Evolutionary conservation across 23 red algal genomes (phyloP).

Genomic region (Chondrus crispus): DNA sequence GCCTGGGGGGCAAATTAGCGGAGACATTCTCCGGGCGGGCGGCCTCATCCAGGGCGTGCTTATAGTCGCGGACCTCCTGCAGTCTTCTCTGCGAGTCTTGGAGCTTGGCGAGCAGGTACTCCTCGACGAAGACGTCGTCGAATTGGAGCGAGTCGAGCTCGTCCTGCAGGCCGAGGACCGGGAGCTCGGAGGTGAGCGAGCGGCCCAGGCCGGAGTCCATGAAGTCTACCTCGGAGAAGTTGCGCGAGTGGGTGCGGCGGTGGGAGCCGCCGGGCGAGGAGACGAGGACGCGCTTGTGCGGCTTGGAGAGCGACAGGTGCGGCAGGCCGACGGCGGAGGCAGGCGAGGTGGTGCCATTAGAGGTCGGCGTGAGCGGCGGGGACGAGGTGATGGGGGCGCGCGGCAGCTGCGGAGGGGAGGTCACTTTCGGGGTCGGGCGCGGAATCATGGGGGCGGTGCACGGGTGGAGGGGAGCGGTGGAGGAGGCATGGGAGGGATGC

Average conservation of each 20-base stretch:
- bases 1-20: not conserved
- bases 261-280: too few relatives aligned
- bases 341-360: too few relatives aligned
- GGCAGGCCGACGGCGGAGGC: too few relatives aligned
- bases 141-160: slow-evolving; percentile 35
- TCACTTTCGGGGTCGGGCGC: too few relatives aligned
- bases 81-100: slow-evolving; percentile 77
- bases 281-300: too few relatives aligned
- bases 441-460: too few relatives aligned
- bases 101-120: slow-evolving; percentile 58
- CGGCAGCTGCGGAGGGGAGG: too few relatives aligned
- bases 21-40: slow-evolving; percentile 8
- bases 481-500: too few relatives aligned
- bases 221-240: slow-evolving; percentile 79
- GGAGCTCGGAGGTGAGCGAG: slow-evolving; percentile 50
- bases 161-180: slow-evolving; percentile 57
- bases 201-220: slow-evolving; percentile 79
- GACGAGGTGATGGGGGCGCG: too few relatives aligned
- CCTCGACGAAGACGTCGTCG: slow-evolving; percentile 70
- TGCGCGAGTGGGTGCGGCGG: slow-evolving; percentile 32
- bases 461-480: too few relatives aligned
- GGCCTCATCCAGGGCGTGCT: not conserved
- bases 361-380: too few relatives aligned
- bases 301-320: too few relatives aligned
- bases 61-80: slow-evolving; percentile 67